Percentiles rank a stretch among this genome's conserved stretches.
These are phyloP conservation scores for Durotheca rogersii DNA, from an alignment of 495 filamentous ascomycete species.

Conservation along the genomic window DNA sequence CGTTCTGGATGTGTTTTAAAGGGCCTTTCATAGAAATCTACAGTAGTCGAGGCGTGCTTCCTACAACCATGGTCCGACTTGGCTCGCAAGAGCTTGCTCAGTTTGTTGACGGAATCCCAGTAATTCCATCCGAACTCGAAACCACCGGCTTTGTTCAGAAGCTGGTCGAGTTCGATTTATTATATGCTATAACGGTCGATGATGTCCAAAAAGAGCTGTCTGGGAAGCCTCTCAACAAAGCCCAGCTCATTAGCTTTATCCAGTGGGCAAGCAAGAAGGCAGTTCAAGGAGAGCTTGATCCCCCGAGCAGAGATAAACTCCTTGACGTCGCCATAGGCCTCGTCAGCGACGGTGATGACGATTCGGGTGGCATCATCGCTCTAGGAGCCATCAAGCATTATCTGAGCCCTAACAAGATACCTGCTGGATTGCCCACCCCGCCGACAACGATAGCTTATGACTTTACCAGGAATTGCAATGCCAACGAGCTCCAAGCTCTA, in stretches of 20 bases:
- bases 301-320: slow-evolving; percentile 59
- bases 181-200: slow-evolving; percentile 79
- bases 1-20: slow-evolving; percentile 90
- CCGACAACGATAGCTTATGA: slow-evolving; percentile 77
- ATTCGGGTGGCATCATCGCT: slow-evolving; percentile 65
- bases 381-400: slow-evolving; percentile 74
- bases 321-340: slow-evolving; percentile 80
- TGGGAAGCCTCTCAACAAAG: slow-evolving; percentile 68
- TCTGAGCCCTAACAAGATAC: slow-evolving; percentile 71
- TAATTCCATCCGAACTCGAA: slow-evolving; percentile 74
- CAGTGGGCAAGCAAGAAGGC: slow-evolving; percentile 75
- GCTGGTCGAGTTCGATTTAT: slow-evolving; percentile 73
- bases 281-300: slow-evolving; percentile 64
- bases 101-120: slow-evolving; percentile 89
- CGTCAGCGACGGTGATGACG: slow-evolving; percentile 60
- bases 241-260: slow-evolving; percentile 77
- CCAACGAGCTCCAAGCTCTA: slow-evolving; percentile 66
- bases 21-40: slow-evolving; percentile 80
- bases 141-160: slow-evolving; percentile 70
- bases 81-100: slow-evolving; percentile 74
- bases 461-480: slow-evolving; percentile 59
- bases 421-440: slow-evolving; percentile 81
- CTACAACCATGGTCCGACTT: slow-evolving; percentile 73
- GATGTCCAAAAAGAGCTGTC: slow-evolving; percentile 83
- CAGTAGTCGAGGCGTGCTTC: slow-evolving; percentile 80